Conservation (phyloP, 2,329 filamentous ascomycete genomes). For the Penicillium palitans region DNA sequence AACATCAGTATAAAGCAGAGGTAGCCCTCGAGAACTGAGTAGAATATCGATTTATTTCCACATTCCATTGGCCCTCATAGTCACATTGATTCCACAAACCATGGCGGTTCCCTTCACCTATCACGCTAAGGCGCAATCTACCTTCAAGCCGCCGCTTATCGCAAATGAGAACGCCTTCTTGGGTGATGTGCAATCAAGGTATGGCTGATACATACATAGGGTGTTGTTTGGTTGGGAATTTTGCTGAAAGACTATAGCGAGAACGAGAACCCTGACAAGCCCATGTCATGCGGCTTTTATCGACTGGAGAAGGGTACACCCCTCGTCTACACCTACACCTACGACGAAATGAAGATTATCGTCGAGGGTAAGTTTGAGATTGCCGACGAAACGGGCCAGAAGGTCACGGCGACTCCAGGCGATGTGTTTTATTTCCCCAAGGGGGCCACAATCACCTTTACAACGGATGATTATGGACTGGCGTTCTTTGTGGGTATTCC, state of each 20-base stretch:
- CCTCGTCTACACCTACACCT: constrained; percentile 67
- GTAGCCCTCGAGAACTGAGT: neutral
- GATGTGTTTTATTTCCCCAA: constrained; percentile 71
- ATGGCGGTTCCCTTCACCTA: constrained; percentile 52
- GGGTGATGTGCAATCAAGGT: constrained; percentile 62
- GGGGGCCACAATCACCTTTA: constrained; percentile 66
- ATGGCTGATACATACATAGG: constrained; percentile 1
- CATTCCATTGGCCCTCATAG: neutral
- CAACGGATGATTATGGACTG: constrained; percentile 60
- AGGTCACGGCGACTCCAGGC: constrained; percentile 59
- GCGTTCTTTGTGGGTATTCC: constrained; percentile 55
- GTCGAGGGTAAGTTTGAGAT: constrained; percentile 67
- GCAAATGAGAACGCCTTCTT: constrained; percentile 68
- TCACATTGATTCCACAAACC: constrained; percentile 8
- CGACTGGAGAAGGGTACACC: constrained; percentile 67
- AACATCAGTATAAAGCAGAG: constrained; percentile 2
- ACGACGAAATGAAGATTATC: constrained; percentile 74
- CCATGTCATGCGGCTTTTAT: constrained; percentile 66
- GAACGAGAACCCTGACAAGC: constrained; percentile 56
- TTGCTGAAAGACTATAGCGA: constrained; percentile 41
- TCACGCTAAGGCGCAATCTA: constrained; percentile 58
- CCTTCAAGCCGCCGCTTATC: constrained; percentile 64
- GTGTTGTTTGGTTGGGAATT: neutral
- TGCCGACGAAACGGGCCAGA: constrained; percentile 61
- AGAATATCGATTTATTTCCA: neutral